Conservation (phyloP, 495 filamentous ascomycete genomes). For the Echria macrotheca region DNA sequence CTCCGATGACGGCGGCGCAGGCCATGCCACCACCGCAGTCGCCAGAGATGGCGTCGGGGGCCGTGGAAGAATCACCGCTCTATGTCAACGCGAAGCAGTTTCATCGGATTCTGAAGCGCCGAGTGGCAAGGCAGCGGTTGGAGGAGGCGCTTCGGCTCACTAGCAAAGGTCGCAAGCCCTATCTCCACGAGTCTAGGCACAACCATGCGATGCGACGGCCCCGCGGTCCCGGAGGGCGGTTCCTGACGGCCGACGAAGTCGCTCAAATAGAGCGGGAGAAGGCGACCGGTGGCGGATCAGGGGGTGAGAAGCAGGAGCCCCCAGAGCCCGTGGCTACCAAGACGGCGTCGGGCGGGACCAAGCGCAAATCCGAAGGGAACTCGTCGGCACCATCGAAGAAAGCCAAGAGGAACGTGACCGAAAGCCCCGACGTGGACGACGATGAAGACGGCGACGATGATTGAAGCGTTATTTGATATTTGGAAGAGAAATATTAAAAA, state of each 20-base stretch:
- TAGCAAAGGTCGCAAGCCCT: slow-evolving; percentile 92
- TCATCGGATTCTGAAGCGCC: slow-evolving; percentile 89
- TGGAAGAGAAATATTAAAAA: slow-evolving; percentile 9
- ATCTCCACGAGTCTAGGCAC: slow-evolving; percentile 96
- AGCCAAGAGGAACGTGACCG: slow-evolving; percentile 40
- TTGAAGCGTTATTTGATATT: slow-evolving; percentile 18
- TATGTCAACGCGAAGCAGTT: slow-evolving; percentile 99
- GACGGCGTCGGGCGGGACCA: slow-evolving; percentile 35
- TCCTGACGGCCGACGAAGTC: slow-evolving; percentile 97
- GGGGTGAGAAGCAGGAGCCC: slow-evolving; percentile 29
- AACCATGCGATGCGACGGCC: slow-evolving; percentile 98
- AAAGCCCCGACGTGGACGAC: slow-evolving; percentile 43
- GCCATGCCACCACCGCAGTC: slow-evolving; percentile 64
- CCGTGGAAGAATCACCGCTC: slow-evolving; percentile 84
- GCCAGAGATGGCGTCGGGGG: slow-evolving; percentile 70
- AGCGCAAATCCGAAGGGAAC: slow-evolving; percentile 42
- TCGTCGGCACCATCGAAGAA: slow-evolving; percentile 50
- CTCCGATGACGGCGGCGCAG: slow-evolving; percentile 43
- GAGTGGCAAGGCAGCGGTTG: slow-evolving; percentile 86
- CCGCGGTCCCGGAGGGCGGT: slow-evolving; percentile 90
- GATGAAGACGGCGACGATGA: slow-evolving; percentile 47
- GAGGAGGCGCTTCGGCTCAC: slow-evolving; percentile 88
- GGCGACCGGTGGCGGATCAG: slow-evolving; percentile 14
- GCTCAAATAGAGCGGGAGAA: slow-evolving; percentile 73
- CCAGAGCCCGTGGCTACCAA: slow-evolving; percentile 18